These are phyloP conservation scores for Colletotrichum karsti DNA, from an alignment of 2,329 filamentous ascomycete species.

Conservation along the genomic window DNA sequence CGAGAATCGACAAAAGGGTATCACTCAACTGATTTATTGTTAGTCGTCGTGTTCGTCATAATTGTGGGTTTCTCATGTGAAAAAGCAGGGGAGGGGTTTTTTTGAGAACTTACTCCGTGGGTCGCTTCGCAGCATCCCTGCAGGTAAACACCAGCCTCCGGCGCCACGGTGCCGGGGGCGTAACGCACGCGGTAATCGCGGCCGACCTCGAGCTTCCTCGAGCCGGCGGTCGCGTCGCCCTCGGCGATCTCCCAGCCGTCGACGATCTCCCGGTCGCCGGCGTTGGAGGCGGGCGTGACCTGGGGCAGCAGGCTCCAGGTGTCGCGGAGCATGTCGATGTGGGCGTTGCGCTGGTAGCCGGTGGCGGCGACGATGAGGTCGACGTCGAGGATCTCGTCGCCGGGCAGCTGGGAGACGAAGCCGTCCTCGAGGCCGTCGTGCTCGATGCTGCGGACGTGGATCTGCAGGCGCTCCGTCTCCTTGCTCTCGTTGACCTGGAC, in stretches of 20 bases:
- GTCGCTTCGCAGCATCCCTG: conserved; percentile 95
- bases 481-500: conserved; percentile 65
- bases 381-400: conserved; percentile 73
- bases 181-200: conserved; percentile 85
- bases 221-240: conserved; percentile 16
- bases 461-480: conserved; percentile 57
- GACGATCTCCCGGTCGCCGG: conserved; percentile 31
- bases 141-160: conserved; percentile 84
- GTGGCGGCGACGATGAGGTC: conserved; percentile 88
- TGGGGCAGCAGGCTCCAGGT: conserved; percentile 73
- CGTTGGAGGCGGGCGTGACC: conserved; percentile 14
- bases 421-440: conserved; percentile 46
- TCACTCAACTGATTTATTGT: conserved; percentile 71
- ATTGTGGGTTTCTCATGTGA: not conserved
- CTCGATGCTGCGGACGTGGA: conserved; percentile 63
- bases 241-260: conserved; percentile 47
- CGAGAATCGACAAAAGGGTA: conserved; percentile 81
- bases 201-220: conserved; percentile 69
- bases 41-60: conserved; percentile 13
- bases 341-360: conserved; percentile 81
- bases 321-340: conserved; percentile 78
- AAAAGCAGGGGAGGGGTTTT: not conserved
- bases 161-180: conserved; percentile 71
- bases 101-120: conserved; percentile 87
- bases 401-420: conserved; percentile 41